Evolutionary conservation across 1,284 basidiomycete species (phyloP).

Genomic region (Mycena citricolor): DNA sequence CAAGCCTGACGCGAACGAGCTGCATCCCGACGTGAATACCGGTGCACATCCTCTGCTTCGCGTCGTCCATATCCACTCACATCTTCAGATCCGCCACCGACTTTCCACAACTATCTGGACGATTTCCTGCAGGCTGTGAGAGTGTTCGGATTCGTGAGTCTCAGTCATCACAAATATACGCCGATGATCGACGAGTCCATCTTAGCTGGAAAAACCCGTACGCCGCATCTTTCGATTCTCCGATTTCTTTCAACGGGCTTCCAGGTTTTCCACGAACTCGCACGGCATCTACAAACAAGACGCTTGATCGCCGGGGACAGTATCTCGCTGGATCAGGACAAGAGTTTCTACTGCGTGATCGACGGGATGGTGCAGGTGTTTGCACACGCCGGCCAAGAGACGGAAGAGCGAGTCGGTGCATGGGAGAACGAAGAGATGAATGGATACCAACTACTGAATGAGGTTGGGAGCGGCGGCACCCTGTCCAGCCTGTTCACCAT

Average conservation of each 20-base stretch:
- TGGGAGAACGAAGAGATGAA: constrained; percentile 88
- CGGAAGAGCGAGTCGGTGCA: constrained; percentile 48
- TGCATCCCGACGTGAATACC: constrained; percentile 87
- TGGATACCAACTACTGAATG: constrained; percentile 91
- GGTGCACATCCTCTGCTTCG: constrained; percentile 29
- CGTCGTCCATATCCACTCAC: not conserved
- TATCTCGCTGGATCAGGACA: constrained; percentile 87
- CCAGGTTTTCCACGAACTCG: constrained; percentile 92
- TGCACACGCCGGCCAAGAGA: constrained; percentile 61
- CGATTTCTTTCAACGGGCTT: not conserved
- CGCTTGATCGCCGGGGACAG: constrained; percentile 90
- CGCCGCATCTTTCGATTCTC: constrained; percentile 27
- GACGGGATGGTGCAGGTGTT: constrained; percentile 89
- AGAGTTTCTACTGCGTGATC: constrained; percentile 94
- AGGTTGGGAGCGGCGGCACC: constrained; percentile 93
- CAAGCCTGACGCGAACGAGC: constrained; percentile 75
- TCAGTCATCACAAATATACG: not conserved
- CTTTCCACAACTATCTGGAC: constrained; percentile 92
- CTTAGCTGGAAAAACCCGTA: constrained; percentile 84
- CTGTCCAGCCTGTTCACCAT: constrained; percentile 96
- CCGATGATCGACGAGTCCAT: constrained; percentile 5
- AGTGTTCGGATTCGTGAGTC: constrained; percentile 83
- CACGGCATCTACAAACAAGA: constrained; percentile 88
- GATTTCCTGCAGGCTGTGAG: constrained; percentile 93
- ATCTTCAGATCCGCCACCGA: constrained; percentile 59